Base-by-base conservation (phyloP, 176 grass and related monocot species). In the Triticum aestivum region DNA sequence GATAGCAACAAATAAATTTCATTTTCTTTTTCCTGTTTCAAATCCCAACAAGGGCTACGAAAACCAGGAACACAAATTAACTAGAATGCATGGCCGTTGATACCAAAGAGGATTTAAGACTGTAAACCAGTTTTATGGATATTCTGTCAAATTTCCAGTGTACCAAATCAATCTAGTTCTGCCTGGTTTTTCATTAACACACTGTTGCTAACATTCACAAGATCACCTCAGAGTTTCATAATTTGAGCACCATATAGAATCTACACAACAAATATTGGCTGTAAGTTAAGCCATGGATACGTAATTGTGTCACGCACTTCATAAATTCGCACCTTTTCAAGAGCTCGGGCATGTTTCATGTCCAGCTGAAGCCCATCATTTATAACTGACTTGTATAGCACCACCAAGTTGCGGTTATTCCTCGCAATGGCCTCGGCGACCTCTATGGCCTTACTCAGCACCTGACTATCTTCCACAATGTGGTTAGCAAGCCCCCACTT, bases 401-500 rank as follows among this genome's bases (percentile, higher is more conserved):
- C 21, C 12, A 95, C 93, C 62, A 98, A 78, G 69, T 95, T 89
- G 37, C 65, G 77, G 65, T 98, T 98, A 64, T 95, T 98, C 80
- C 69, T 98, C 0, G 89, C 73, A 34, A 95, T 98, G 41, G 91
- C 89, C 27, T 84, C 86, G 0, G 88, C 89, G 1, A 95, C 68
- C 65, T 98, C 93, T 80, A 88, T 84, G 9, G 96, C 90, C 88
- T 95, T 98, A 33, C 68, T 84, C 79, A 98, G 61, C 45, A 90
- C 96, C 83, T 92, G 61, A 37, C 45, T 93, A 29, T 87, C 91
- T 51, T 95, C 93, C 14, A 95, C 93, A 39, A 92, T 78, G 24
- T 95, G 91, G 70, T 94, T 98, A 77, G 94, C 93, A 65, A 98
- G 89, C 9, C 96, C 96, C 96, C 96, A 98, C 17, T 86, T 92